Evolutionary conservation across 208 protist genomes (phyloP).

Genomic region (Acanthamoeba royreba): DNA sequence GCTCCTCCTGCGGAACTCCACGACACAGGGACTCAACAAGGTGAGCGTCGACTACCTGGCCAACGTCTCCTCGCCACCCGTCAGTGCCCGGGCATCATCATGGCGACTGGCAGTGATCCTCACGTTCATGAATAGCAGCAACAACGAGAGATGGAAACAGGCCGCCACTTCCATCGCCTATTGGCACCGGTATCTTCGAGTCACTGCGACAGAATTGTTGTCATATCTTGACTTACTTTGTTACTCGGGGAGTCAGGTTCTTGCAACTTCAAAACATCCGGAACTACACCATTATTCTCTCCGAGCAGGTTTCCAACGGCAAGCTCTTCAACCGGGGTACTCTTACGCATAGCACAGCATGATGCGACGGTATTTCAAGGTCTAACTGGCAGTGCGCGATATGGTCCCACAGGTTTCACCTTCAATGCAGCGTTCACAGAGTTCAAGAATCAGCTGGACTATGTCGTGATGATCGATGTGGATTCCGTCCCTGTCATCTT

Average conservation of each 20-base stretch:
- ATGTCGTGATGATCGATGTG: background rate
- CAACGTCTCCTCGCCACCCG: no score
- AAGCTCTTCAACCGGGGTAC: background rate
- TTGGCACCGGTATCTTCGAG: background rate
- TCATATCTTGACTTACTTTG: background rate
- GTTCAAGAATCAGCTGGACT: background rate
- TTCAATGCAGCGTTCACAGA: background rate
- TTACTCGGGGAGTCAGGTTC: background rate
- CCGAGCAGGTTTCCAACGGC: background rate
- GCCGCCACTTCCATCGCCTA: background rate
- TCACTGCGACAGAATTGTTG: background rate
- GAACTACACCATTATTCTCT: background rate
- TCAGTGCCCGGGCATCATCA: background rate
- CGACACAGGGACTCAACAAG: no score
- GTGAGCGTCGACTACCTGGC: no score
- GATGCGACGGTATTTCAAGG: no score
- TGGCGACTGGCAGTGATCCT: background rate
- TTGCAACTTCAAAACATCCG: background rate
- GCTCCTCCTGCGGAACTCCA: no score
- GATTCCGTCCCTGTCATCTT: background rate
- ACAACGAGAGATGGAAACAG: background rate
- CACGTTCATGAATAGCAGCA: background rate
- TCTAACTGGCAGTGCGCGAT: no score
- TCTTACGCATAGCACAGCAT: background rate
- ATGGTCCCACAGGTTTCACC: background rate